phyloP scores from a whole-genome alignment of 495 filamentous ascomycete species.

The Penicillium riverlandense region DNA sequence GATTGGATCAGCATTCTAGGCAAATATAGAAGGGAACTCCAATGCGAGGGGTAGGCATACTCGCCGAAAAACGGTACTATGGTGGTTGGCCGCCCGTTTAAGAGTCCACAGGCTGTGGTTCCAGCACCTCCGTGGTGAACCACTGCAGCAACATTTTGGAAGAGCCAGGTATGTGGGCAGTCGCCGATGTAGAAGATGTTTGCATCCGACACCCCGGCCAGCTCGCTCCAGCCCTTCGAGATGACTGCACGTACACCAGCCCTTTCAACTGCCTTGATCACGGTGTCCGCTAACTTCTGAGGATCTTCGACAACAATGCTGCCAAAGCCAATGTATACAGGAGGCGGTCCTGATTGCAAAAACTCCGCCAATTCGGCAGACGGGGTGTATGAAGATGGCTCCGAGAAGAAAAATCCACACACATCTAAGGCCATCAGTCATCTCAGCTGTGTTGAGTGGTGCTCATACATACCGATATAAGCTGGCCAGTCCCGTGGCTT shows the following conservation, averaged over 20 bases:
- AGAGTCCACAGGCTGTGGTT: slow-evolving; percentile 52
- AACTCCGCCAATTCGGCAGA: slow-evolving; percentile 37
- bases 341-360: slow-evolving; percentile 40
- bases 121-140: slow-evolving; percentile 58
- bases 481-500: slow-evolving; percentile 52
- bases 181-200: slow-evolving; percentile 49
- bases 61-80: slow-evolving; percentile 61
- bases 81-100: slow-evolving; percentile 44
- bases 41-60: slow-evolving; percentile 9
- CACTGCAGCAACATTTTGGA: slow-evolving; percentile 49
- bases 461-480: slow-evolving; percentile 29
- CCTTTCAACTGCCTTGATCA: slow-evolving; percentile 42
- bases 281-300: slow-evolving; percentile 34
- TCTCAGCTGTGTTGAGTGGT: background rate
- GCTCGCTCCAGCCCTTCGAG: slow-evolving; percentile 51
- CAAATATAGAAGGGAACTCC: background rate
- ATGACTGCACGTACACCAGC: slow-evolving; percentile 50
- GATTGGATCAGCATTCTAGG: background rate
- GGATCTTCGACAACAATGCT: slow-evolving; percentile 55
- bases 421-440: slow-evolving; percentile 23
- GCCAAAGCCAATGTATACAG: slow-evolving; percentile 60
- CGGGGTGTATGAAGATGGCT: slow-evolving; percentile 37
- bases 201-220: slow-evolving; percentile 31
- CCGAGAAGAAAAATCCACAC: slow-evolving; percentile 52
- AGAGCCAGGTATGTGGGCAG: slow-evolving; percentile 58